These are phyloP conservation scores for Amanita inopinata DNA, from an alignment of 768 basidiomycete genomes.

Conservation along the genomic window DNA sequence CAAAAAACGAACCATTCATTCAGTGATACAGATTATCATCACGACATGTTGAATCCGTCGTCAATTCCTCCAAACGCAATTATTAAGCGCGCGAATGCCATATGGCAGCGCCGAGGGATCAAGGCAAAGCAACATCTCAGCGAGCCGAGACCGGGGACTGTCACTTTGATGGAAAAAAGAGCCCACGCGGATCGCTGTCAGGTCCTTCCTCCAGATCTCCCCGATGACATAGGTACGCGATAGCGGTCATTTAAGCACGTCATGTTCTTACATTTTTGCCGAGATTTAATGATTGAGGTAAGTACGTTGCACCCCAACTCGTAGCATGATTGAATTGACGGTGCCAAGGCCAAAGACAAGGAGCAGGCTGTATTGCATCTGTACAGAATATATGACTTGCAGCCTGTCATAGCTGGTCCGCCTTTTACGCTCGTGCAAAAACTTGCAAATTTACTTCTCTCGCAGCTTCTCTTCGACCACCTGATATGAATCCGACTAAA, in stretches of 20 bases:
- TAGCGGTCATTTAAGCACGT: constrained; percentile 6
- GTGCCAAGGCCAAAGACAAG: constrained; percentile 65
- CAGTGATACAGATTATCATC: constrained; percentile 60
- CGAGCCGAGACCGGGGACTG: constrained; percentile 80
- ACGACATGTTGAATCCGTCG: constrained; percentile 62
- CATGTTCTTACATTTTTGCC: constrained; percentile 10
- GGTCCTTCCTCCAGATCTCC: constrained; percentile 50
- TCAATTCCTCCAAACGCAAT: constrained; percentile 53
- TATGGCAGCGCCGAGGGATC: constrained; percentile 71
- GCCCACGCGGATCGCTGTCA: constrained; percentile 83
- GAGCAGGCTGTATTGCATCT: constrained; percentile 89
- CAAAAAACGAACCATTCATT: not conserved
- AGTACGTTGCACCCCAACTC: constrained; percentile 7
- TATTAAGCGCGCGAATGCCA: constrained; percentile 64
- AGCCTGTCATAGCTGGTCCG: constrained; percentile 52
- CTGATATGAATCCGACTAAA: constrained; percentile 30
- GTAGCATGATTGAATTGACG: not conserved
- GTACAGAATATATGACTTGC: constrained; percentile 65
- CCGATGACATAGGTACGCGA: constrained; percentile 53
- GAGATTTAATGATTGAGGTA: constrained; percentile 82
- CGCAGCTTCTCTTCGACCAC: constrained; percentile 35
- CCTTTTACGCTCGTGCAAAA: not conserved
- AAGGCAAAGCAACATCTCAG: constrained; percentile 89
- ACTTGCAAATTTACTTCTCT: not conserved
- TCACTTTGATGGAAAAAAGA: constrained; percentile 73